Evolutionary conservation across 116 monocot genomes (phyloP).

Genomic region (Phalaenopsis hybrid): DNA sequence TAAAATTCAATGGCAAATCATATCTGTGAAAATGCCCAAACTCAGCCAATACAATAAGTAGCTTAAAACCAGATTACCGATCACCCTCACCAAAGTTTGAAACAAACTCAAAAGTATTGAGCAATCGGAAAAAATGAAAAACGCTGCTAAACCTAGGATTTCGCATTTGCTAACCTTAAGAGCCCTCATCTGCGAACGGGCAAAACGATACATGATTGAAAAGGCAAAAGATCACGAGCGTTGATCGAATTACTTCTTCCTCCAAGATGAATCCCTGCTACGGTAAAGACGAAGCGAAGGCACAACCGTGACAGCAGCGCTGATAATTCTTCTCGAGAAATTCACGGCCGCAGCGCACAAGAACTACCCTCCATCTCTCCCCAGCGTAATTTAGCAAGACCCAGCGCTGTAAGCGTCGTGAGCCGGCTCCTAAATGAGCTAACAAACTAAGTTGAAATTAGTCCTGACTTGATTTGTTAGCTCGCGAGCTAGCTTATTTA

Average conservation of each 20-base stretch:
- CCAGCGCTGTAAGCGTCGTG: background rate
- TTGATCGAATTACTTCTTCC: background rate
- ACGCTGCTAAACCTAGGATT: slow-evolving; percentile 7
- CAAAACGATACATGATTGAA: slow-evolving; percentile 10
- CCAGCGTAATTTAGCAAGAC: background rate
- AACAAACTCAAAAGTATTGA: background rate
- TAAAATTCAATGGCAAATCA: background rate
- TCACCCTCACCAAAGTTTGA: background rate
- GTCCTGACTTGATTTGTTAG: no score
- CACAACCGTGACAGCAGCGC: background rate
- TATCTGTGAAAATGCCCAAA: background rate
- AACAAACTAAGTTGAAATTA: no score
- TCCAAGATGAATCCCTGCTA: background rate
- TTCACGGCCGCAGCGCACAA: background rate
- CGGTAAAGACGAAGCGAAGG: background rate
- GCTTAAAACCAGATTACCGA: background rate
- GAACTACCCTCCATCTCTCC: background rate
- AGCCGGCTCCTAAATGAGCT: no score
- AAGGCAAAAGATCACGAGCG: background rate
- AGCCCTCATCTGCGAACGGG: slow-evolving; percentile 7
- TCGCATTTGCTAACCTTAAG: slow-evolving; percentile 6
- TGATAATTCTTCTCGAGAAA: background rate
- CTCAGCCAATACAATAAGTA: background rate
- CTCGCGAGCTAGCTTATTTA: no score
- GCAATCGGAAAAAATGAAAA: background rate